Evolutionary conservation across 768 basidiomycete genomes (phyloP).

Genomic region (Peribolospora kevripleyi): DNA sequence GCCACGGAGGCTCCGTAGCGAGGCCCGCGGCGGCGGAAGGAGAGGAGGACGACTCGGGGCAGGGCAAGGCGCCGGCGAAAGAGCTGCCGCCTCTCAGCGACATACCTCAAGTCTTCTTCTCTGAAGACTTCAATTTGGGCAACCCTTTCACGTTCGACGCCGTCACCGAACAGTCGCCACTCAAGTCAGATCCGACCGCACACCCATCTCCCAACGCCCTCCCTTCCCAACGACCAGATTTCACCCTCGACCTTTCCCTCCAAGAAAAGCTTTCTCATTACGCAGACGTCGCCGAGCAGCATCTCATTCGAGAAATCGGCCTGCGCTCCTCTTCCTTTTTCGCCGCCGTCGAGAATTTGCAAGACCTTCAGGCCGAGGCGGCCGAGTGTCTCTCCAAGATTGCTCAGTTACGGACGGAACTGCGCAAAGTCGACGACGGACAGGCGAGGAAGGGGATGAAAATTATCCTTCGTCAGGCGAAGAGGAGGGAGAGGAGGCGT

Average conservation of each 20-base stretch:
- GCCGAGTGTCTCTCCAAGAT: conserved; percentile 57
- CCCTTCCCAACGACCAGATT: conserved; percentile 5
- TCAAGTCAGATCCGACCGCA: conserved; percentile 2
- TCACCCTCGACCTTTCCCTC: conserved; percentile 31
- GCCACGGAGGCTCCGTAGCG: conserved; percentile 1
- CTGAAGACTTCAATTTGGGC: conserved; percentile 48
- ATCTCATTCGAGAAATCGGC: conserved; percentile 78
- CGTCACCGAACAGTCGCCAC: conserved; percentile 38
- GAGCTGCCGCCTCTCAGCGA: conserved; percentile 43
- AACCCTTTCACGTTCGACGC: conserved; percentile 50
- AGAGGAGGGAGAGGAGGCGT: conserved; percentile 36
- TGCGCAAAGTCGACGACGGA: conserved; percentile 50
- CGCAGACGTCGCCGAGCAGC: conserved; percentile 79
- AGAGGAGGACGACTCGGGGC: background rate
- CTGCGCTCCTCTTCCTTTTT: conserved; percentile 83
- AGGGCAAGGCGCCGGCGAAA: conserved; percentile 11
- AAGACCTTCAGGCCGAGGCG: conserved; percentile 74
- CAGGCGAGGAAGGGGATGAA: conserved; percentile 57
- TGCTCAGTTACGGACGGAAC: conserved; percentile 38
- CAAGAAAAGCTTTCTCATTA: conserved; percentile 78
- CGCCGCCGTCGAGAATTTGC: conserved; percentile 76
- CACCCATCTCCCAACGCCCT: conserved; percentile 2
- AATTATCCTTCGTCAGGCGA: conserved; percentile 30
- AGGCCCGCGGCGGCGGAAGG: background rate
- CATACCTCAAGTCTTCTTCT: conserved; percentile 64